Conservation (phyloP, 2,329 filamentous ascomycete genomes). For the Claviceps humidiphila region DNA sequence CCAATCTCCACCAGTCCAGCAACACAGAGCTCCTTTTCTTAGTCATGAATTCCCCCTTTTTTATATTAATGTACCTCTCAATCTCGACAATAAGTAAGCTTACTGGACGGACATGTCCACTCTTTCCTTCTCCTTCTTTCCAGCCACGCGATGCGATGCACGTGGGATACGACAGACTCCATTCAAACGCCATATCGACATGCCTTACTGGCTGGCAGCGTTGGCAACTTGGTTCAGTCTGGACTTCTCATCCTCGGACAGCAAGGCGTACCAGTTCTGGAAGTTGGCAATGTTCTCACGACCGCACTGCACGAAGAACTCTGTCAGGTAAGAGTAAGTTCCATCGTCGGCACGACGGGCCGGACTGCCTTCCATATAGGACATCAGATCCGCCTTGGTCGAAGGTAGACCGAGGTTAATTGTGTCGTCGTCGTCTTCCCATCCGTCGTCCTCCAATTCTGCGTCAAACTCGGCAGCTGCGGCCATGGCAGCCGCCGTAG, state of each 20-base stretch:
- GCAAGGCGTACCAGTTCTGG: conserved; percentile 41
- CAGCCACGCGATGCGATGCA: too few species aligned
- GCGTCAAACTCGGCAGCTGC: conserved; percentile 42
- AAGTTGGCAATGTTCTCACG: conserved; percentile 44
- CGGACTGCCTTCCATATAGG: conserved; percentile 47
- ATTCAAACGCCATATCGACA: not conserved
- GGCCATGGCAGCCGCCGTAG: conserved; percentile 48
- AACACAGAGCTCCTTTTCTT: too few species aligned
- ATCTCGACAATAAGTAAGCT: too few species aligned
- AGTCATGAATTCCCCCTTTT: too few species aligned
- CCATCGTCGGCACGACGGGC: conserved; percentile 71
- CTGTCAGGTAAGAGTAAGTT: conserved; percentile 69
- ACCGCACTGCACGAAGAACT: conserved; percentile 59
- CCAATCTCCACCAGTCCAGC: too few species aligned
- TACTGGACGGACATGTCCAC: too few species aligned
- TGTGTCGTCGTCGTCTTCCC: conserved; percentile 73
- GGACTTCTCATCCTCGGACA: conserved; percentile 41
- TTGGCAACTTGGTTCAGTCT: conserved; percentile 41
- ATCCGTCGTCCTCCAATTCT: conserved; percentile 66
- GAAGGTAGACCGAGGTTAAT: conserved; percentile 61
- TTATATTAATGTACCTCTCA: too few species aligned
- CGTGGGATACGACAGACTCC: too few species aligned
- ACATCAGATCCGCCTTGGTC: conserved; percentile 69
- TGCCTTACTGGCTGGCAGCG: not conserved
- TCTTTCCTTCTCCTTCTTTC: not conserved